Conservation (phyloP, 371 early-diverging fungal genomes). For the Nematocida sp. region DNA sequence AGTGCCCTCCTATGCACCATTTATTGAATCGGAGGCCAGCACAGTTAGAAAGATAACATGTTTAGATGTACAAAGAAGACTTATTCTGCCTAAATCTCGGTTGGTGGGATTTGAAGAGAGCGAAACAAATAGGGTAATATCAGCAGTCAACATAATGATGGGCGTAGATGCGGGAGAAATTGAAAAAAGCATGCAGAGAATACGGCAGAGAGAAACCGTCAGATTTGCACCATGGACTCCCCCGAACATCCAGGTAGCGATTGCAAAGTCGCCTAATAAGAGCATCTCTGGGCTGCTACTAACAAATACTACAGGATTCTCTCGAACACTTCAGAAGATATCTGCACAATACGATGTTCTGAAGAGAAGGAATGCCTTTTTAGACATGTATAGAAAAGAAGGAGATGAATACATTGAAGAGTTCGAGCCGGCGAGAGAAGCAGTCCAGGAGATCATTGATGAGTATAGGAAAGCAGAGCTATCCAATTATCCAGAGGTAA, state of each 20-base stretch:
- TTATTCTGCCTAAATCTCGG: slow-evolving; percentile 69
- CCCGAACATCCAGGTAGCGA: slow-evolving; percentile 85
- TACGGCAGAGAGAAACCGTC: slow-evolving; percentile 84
- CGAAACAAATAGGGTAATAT: slow-evolving; percentile 66
- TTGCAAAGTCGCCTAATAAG: slow-evolving; percentile 68
- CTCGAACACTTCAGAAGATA: slow-evolving; percentile 80
- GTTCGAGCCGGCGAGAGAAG: slow-evolving; percentile 67
- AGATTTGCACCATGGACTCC: slow-evolving; percentile 99
- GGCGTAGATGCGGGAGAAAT: slow-evolving; percentile 70
- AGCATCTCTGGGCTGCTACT: slow-evolving; percentile 91
- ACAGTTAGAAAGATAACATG: slow-evolving; percentile 62
- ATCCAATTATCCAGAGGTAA: slow-evolving; percentile 18
- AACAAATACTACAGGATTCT: slow-evolving; percentile 91
- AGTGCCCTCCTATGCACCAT: slow-evolving; percentile 92
- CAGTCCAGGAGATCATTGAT: slow-evolving; percentile 61
- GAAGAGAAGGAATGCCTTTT: slow-evolving; percentile 91
- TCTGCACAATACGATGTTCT: slow-evolving; percentile 90
- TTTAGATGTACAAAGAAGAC: slow-evolving; percentile 65
- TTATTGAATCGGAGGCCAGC: slow-evolving; percentile 71
- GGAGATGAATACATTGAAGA: slow-evolving; percentile 49
- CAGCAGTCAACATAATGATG: slow-evolving; percentile 79
- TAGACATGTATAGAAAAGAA: slow-evolving; percentile 84
- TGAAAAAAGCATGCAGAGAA: slow-evolving; percentile 86
- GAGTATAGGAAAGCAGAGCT: slow-evolving; percentile 61
- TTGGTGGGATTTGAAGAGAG: slow-evolving; percentile 63